Percentiles rank a stretch among this genome's conserved stretches.
Evolutionary conservation across 1,284 basidiomycete genomes (phyloP).

Genomic region (Ustilago tritici): DNA sequence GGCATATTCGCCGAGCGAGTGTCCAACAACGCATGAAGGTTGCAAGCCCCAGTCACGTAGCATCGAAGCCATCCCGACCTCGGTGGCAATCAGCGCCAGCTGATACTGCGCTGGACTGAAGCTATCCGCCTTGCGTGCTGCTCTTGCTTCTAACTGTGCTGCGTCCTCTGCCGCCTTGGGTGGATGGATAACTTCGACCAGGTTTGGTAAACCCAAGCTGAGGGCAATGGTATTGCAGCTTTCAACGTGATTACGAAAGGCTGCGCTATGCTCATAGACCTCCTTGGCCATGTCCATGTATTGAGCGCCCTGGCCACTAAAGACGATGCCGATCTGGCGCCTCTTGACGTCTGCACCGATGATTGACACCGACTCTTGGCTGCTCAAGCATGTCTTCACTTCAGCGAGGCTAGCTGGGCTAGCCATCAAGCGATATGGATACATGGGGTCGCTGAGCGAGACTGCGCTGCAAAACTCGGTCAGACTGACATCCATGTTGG

Average conservation of each 20-base stretch:
- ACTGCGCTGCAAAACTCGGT: constrained; percentile 47
- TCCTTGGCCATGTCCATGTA: constrained; percentile 50
- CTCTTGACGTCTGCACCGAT: neutral
- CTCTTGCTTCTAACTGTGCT: neutral
- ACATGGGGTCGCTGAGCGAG: constrained; percentile 43
- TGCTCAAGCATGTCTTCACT: constrained; percentile 29
- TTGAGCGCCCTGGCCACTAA: constrained; percentile 55
- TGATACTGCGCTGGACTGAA: constrained; percentile 46
- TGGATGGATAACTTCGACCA: constrained; percentile 43
- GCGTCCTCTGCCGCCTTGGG: neutral
- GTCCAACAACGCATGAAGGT: constrained; percentile 37
- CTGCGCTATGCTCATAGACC: constrained; percentile 26
- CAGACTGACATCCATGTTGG: constrained; percentile 19
- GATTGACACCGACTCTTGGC: constrained; percentile 35
- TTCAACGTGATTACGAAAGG: constrained; percentile 40
- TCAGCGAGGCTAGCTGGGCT: constrained; percentile 23
- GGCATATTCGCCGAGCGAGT: constrained; percentile 56
- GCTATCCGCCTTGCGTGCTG: constrained; percentile 28
- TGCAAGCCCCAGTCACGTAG: constrained; percentile 42
- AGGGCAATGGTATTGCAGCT: constrained; percentile 36
- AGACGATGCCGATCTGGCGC: constrained; percentile 26
- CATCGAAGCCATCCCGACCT: constrained; percentile 35
- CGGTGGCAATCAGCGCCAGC: constrained; percentile 43
- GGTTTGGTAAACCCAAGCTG: constrained; percentile 21
- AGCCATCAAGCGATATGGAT: constrained; percentile 29